A percentile compares a stretch with the other conserved stretches of the same genome.
These are phyloP conservation scores for Plasmodium vinckei DNA, from an alignment of 169 alveolate species.

Conservation along the genomic window DNA sequence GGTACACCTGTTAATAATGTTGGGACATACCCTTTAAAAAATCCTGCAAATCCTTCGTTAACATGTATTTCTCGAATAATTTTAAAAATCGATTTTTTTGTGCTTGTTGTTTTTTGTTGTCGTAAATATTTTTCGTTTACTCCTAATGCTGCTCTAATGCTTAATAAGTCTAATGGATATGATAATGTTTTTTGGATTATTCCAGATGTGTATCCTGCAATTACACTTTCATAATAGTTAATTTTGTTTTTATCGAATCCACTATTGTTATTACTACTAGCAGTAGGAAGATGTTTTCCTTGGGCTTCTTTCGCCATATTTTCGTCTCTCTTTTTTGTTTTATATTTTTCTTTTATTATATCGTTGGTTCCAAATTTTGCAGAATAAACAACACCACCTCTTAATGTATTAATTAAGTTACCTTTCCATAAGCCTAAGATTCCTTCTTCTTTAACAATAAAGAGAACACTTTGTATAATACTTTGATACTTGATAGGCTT, in stretches of 20 bases:
- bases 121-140: constrained; percentile 84
- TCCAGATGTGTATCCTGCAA: constrained; percentile 90
- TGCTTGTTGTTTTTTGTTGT: constrained; percentile 3
- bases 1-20: constrained; percentile 90
- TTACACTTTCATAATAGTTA: constrained; percentile 78
- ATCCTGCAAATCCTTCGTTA: constrained; percentile 89
- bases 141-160: constrained; percentile 91
- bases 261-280: constrained; percentile 14
- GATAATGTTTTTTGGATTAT: constrained; percentile 86
- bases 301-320: constrained; percentile 3
- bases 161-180: constrained; percentile 89
- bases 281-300: background rate
- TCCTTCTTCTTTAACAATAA: constrained; percentile 89
- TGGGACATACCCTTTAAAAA: constrained; percentile 88
- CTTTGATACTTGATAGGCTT: constrained; percentile 81
- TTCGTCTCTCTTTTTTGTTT: constrained; percentile 59
- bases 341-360: constrained; percentile 79
- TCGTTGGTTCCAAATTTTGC: constrained; percentile 91
- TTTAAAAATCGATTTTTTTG: constrained; percentile 44
- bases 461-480: constrained; percentile 80
- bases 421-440: constrained; percentile 89
- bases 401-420: constrained; percentile 84
- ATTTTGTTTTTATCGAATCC: constrained; percentile 4
- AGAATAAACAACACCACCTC: constrained; percentile 90
- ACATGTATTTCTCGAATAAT: constrained; percentile 79